These are phyloP conservation scores for Laburnicola sp. DNA, from an alignment of 2,329 filamentous ascomycete species.

Conservation along the genomic window DNA sequence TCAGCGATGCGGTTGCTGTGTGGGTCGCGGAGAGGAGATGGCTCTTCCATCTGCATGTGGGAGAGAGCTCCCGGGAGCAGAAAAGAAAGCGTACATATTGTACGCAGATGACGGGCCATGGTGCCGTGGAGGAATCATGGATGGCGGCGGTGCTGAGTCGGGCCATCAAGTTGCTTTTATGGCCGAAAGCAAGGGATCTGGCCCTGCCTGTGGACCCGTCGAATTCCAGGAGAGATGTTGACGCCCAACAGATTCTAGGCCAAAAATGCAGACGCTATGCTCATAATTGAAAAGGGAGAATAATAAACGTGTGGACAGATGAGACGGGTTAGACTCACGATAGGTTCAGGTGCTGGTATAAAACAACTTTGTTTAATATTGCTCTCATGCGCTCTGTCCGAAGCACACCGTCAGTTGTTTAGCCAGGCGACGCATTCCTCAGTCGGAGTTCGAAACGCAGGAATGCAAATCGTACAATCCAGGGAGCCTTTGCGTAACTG, in stretches of 20 bases:
- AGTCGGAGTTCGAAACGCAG: background rate
- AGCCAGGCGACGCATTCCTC: slow-evolving; percentile 8
- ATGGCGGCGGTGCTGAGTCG: slow-evolving; percentile 4
- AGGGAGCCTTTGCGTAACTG: slow-evolving; percentile 7
- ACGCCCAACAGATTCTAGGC: background rate
- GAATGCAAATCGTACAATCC: slow-evolving; percentile 12
- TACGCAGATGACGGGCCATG: slow-evolving; percentile 28
- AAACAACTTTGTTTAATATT: background rate
- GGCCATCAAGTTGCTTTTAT: slow-evolving; percentile 9
- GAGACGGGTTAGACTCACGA: background rate
- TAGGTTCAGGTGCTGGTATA: too few species aligned
- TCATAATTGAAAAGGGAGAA: too few species aligned
- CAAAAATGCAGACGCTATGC: too few species aligned
- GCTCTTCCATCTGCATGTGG: slow-evolving; percentile 62
- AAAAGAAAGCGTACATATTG: slow-evolving; percentile 27
- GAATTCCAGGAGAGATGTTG: slow-evolving; percentile 27
- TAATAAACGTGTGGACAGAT: background rate
- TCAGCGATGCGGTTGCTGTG: slow-evolving; percentile 50
- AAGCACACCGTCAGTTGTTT: background rate
- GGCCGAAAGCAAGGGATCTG: slow-evolving; percentile 25
- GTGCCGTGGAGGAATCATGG: slow-evolving; percentile 20
- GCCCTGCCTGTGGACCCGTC: slow-evolving; percentile 26
- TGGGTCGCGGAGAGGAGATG: slow-evolving; percentile 57
- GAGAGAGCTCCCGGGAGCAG: slow-evolving; percentile 23
- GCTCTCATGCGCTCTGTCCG: background rate